Base-by-base conservation (phyloP, 441 rosid species). In the Eutrema salsugineum region DNA sequence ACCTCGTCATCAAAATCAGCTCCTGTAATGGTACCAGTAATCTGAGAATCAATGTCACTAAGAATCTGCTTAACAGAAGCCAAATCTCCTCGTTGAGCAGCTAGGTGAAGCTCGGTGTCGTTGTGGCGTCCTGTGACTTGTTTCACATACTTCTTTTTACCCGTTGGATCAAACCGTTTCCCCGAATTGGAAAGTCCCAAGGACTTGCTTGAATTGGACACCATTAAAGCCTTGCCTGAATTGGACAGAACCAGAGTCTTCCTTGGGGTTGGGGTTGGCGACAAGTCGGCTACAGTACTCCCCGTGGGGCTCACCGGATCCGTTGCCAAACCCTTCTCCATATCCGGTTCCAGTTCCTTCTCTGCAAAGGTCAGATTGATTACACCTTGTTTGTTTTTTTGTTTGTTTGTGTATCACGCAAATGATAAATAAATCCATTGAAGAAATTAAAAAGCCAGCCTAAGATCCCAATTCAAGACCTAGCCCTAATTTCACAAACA, bases 121-220 rank as follows among this genome's bases (percentile, higher is more conserved):
- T 94, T 86, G 79, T 85, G 92, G 50, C 94, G 95, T 15, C 97
- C 99, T 0, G 97, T 94, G 65, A 91, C 97, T 69, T 94, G 99
- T 83, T 89, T 90, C 58, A 91, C 91, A 20, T 91, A 91, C 86
- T 91, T 87, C 82, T 86, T 94, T 72, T 78, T 88, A 20, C 84
- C 85, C 17, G 79, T 68, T 51, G 77, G 85, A 70, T 94, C 98
- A 28, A 85, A 78, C 43, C 98, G 82, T 85, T 91, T 90, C 3
- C 94, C 87, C 1, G 95, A 91, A 50, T 82, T 84, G 28, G 93
- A 89, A 46, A 77, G 62, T n/a, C 77, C 89, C 38, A 91, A 82
- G 40, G 84, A 83, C 80, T 91, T 91, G 77, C 84, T 75, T 3
- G 94, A 91, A 50, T 77, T 83, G 3, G 96, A 93, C 19, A 80